phyloP scores from a whole-genome alignment of 441 rosid genomes.

The Adansonia madagascariensis region DNA sequence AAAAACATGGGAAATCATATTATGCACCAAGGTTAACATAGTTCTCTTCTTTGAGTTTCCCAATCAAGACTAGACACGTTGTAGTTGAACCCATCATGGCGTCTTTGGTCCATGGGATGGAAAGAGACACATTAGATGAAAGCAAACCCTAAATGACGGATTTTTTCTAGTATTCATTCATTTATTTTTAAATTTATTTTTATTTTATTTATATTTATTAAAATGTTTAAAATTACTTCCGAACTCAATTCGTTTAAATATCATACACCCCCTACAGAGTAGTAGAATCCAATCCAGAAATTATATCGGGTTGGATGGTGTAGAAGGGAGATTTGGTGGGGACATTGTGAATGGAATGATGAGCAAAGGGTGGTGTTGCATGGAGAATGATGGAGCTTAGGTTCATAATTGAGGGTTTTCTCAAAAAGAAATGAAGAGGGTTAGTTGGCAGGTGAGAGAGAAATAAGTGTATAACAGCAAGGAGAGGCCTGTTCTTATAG shows the following conservation, averaged over 20 bases:
- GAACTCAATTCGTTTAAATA: no score
- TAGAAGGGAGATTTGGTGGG: slow-evolving; percentile 36
- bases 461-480: slow-evolving; percentile 78
- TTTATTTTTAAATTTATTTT: no score
- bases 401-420: slow-evolving; percentile 30
- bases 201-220: no score
- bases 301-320: slow-evolving; percentile 25
- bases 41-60: slow-evolving; percentile 20
- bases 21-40: background rate
- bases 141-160: no score
- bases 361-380: slow-evolving; percentile 31
- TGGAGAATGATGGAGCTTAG: slow-evolving; percentile 48
- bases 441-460: slow-evolving; percentile 62
- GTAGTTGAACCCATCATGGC: background rate
- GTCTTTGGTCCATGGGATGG: background rate
- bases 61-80: slow-evolving; percentile 28
- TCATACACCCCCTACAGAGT: no score
- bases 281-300: no score
- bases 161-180: no score
- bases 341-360: slow-evolving; percentile 20
- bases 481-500: slow-evolving; percentile 67
- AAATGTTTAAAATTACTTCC: no score
- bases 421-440: slow-evolving; percentile 47
- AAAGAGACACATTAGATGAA: no score
- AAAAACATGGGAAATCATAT: background rate